Evolutionary conservation across 352 stramenopile genomes (phyloP), one percentile per base, ranked within the genome.

Genomic region (Phytophthora hybrid): DNA sequence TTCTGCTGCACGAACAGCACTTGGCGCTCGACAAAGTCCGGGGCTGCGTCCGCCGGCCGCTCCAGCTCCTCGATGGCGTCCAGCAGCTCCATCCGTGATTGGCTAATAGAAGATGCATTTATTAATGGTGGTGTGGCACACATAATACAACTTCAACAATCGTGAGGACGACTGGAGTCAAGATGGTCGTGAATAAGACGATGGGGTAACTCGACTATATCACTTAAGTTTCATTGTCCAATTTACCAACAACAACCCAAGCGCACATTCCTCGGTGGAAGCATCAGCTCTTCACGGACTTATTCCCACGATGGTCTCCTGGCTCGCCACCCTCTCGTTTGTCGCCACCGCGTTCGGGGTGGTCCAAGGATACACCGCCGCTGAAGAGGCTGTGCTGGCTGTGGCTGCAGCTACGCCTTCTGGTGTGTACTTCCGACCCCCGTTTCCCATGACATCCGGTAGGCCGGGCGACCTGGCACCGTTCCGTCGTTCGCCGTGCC

Each of bases 61-160:
- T 91, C 85, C 55, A 85, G 66, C 56, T 72, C 74, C 55, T 92
- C 82, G 70, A 90, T 82, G 9, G 71, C 84, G 57, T 91, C 80
- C 31, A 91, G 71, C 59, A 90, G 73, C 60, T 93, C 85, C 83
- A 92, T 92, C 19, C 13, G 52, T 37, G 32, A 46, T 18, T 60
- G 18, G 47, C 34, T 26, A 26, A 29, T 54, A n/a, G 16, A 52
- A 52, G 44, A 13, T 26, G 46, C 34, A 49, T 31, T 53, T 16
- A 49, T 49, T 18, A 10, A 49, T 49, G n/a, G 4, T 49, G 14
- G 58, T 46, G 58, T 64, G 58, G 58, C 41, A 7, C 10, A 64
- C 57, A 63, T 31, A 13, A n/a, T 4, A 3, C n/a, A 32, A 49
- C 31, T 47, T 61, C 55, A 61, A 44, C 14, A 14, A 49, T 7